Percentiles rank a stretch among this genome's conserved stretches.
Evolutionary conservation across 805 yeast genomes (phyloP).

Genomic region (Yarrowia sp.): DNA sequence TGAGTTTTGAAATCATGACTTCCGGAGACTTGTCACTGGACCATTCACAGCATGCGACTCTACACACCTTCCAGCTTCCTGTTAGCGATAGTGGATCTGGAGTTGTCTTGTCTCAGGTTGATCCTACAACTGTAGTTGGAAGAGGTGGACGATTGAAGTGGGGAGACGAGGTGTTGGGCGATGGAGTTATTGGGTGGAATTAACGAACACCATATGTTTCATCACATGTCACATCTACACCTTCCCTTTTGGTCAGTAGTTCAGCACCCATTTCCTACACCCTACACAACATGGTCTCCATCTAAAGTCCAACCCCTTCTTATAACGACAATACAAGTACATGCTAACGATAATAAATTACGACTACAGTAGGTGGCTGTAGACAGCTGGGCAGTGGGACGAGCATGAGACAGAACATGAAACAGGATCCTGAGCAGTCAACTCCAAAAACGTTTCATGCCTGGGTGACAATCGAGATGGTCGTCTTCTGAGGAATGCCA

Average conservation of each 20-base stretch:
- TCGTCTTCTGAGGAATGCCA: too few relatives aligned
- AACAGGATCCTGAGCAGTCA: too few relatives aligned
- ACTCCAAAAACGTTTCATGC: too few relatives aligned
- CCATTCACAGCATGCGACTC: background rate
- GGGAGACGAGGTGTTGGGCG: conserved; percentile 17
- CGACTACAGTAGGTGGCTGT: background rate
- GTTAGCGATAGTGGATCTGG: background rate
- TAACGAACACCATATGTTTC: background rate
- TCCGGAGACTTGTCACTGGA: conserved; percentile 23
- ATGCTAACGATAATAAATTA: conserved; percentile 30
- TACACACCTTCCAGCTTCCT: conserved; percentile 1
- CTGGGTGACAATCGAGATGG: too few relatives aligned
- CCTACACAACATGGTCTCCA: too few relatives aligned
- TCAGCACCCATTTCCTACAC: too few relatives aligned
- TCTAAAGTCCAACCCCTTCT: too few relatives aligned
- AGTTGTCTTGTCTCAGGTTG: background rate
- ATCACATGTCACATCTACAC: too few relatives aligned
- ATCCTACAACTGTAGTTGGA: conserved; percentile 23
- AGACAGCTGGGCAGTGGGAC: background rate
- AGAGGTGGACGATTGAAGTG: conserved; percentile 22
- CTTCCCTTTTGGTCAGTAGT: too few relatives aligned
- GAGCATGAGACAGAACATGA: too few relatives aligned
- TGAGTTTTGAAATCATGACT: conserved; percentile 29
- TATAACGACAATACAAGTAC: conserved; percentile 12
- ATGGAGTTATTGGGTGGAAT: conserved; percentile 38